Base-by-base conservation (phyloP, 1,284 basidiomycete species). In the Leccinum subspadiceum region DNA sequence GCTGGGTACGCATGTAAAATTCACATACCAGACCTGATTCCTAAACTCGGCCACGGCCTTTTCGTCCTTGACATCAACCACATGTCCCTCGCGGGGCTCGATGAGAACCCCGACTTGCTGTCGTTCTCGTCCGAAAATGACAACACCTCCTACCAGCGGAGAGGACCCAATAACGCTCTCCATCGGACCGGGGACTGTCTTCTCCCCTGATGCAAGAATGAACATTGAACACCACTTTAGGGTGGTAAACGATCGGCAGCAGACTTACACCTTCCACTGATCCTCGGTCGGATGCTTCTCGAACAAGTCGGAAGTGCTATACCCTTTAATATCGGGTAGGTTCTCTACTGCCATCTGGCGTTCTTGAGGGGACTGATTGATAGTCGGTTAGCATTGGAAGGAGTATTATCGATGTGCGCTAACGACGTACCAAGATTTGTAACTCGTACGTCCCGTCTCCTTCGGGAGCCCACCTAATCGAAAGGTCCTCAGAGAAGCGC, bases 41-140 rank as follows among this genome's bases (percentile, higher is more conserved):
- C 72, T 65, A 13, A 77, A 64, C 3, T 65, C 63, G 0, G 67
- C 68, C 1, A 78, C 57, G 9, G 70, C 65, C 10, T 55, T 58
- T 6, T 64, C 60, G 35, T 77, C 65, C 0, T 61, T 39, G 22
- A 72, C 58, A 49, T 79, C 69, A 41, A 79, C 62, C 0, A 55
- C 53, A 12, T 68, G 24, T 9, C 50, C 68, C 0, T 59, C 39
- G 1, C 59, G 61, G 1, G 74, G 75, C 53, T 81, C 77, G 51
- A 82, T 64, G 48, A 81, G 67, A 26, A 79, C 62, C 1, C 81
- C 80, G 5, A 74, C 67, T 59, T 78, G 75, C 22, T 73, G 68
- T 10, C 70, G 74, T 12, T 68, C 74, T 1, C 74, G 65, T 17
- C 81, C 79, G 22, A 80, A 82, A 65, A 82, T 70, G 33, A 79